phyloP scores from a whole-genome alignment of 306 rosid genomes.

The Argentina anserina region DNA sequence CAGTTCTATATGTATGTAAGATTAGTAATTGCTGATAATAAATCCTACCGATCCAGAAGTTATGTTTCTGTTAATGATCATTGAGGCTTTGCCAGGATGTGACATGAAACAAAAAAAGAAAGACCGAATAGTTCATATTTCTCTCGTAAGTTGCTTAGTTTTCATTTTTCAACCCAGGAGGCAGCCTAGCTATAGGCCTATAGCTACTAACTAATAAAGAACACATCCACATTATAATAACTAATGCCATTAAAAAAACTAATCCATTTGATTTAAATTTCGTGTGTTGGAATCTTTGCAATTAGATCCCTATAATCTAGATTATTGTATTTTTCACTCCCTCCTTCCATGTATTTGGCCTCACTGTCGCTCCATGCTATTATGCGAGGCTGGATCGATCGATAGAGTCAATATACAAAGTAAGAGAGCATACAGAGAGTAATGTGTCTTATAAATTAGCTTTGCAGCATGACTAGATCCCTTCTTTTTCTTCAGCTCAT shows the following conservation, averaged over 20 bases:
- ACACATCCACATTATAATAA: neutral
- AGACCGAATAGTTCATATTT: neutral
- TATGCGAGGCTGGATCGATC: neutral
- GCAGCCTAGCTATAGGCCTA: too few species aligned
- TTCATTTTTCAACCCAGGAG: neutral
- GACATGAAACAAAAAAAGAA: neutral
- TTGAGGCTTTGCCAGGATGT: neutral
- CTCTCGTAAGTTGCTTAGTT: neutral
- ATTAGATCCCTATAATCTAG: conserved; percentile 14
- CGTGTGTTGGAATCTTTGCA: conserved; percentile 16
- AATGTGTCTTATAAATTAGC: neutral
- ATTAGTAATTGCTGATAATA: neutral
- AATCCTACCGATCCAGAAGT: conserved; percentile 2
- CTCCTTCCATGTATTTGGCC: neutral
- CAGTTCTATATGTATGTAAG: neutral
- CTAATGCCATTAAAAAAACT: neutral
- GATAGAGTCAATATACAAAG: too few species aligned
- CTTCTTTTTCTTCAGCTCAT: neutral
- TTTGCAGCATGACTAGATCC: neutral
- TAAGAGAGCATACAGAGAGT: neutral
- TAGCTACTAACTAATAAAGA: neutral
- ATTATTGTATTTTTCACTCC: neutral
- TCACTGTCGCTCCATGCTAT: neutral
- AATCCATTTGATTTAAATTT: neutral
- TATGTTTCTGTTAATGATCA: neutral